These are phyloP conservation scores for Podaxis sp. DNA, from an alignment of 768 basidiomycete genomes.

Conservation along the genomic window DNA sequence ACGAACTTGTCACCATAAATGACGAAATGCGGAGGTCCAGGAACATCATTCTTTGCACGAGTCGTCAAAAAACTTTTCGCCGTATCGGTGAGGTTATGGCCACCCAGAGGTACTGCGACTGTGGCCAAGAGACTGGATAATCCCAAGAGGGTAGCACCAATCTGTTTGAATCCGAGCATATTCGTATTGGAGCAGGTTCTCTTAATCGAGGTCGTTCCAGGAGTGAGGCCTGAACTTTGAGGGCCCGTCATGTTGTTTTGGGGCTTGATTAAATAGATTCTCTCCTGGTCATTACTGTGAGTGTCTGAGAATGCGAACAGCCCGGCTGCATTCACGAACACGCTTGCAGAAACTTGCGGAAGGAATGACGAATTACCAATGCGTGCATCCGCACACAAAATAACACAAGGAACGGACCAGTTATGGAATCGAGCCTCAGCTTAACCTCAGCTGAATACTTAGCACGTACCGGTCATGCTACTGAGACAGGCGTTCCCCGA, in stretches of 20 bases:
- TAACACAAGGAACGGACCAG: too few species aligned
- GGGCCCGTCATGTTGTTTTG: not conserved
- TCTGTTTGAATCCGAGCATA: constrained; percentile 11
- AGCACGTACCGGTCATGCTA: too few species aligned
- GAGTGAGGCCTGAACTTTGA: constrained; percentile 1
- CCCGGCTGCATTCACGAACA: too few species aligned
- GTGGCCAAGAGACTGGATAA: constrained; percentile 1
- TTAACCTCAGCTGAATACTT: too few species aligned
- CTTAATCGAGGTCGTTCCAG: not conserved
- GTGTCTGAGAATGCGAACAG: too few species aligned
- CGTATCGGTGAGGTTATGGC: constrained; percentile 14
- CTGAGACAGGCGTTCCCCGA: too few species aligned
- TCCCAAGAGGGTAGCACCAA: constrained; percentile 5
- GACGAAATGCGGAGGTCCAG: constrained; percentile 39
- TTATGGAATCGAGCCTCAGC: too few species aligned
- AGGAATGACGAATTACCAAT: too few species aligned
- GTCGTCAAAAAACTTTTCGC: constrained; percentile 14
- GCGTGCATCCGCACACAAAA: too few species aligned
- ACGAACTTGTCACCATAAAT: constrained; percentile 17
- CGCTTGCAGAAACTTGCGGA: too few species aligned
- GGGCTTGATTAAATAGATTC: constrained; percentile 6
- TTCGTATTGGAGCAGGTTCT: not conserved
- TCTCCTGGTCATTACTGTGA: too few species aligned
- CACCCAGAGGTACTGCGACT: constrained; percentile 7
- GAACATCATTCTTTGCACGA: constrained; percentile 17